Conservation (phyloP, 495 filamentous ascomycete genomes). For the Penicillium turbatum region DNA sequence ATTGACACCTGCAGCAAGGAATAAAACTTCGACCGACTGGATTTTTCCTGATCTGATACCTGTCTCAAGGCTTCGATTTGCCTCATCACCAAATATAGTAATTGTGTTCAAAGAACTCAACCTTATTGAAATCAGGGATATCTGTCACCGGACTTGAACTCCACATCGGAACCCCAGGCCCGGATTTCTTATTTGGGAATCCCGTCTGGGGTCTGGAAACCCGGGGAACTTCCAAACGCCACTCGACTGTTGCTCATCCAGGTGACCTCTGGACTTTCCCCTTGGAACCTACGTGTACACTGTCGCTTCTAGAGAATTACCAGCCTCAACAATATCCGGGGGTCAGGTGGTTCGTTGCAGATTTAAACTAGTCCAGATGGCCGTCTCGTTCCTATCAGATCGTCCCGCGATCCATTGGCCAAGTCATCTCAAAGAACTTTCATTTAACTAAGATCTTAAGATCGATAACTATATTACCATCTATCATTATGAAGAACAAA, state of each 20-base stretch:
- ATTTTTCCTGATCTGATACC: not conserved
- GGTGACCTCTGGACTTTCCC: not conserved
- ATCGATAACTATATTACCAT: not conserved
- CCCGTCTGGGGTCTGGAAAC: slow-evolving; percentile 2
- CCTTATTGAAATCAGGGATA: not conserved
- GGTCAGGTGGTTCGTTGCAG: slow-evolving; percentile 2
- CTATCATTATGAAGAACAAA: no score
- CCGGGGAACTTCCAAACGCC: slow-evolving; percentile 5
- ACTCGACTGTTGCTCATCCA: not conserved
- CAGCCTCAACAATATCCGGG: slow-evolving; percentile 1
- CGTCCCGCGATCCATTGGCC: slow-evolving; percentile 5
- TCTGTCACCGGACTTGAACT: slow-evolving; percentile 1
- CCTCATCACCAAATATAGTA: not conserved
- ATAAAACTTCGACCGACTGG: not conserved
- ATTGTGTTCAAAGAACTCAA: not conserved
- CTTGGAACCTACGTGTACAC: not conserved
- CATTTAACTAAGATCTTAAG: not conserved
- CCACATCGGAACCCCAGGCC: no score
- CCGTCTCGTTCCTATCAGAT: slow-evolving; percentile 2
- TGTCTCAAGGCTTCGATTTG: not conserved
- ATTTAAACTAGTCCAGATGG: not conserved
- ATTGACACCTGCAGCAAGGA: not conserved
- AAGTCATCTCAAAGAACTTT: not conserved
- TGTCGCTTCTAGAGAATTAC: slow-evolving; percentile 5
- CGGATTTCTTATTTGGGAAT: slow-evolving; percentile 8